A percentile compares a stretch with the other conserved stretches of the same genome.
Conservation (phyloP, 768 basidiomycete species). For the Suillus variegatus region DNA sequence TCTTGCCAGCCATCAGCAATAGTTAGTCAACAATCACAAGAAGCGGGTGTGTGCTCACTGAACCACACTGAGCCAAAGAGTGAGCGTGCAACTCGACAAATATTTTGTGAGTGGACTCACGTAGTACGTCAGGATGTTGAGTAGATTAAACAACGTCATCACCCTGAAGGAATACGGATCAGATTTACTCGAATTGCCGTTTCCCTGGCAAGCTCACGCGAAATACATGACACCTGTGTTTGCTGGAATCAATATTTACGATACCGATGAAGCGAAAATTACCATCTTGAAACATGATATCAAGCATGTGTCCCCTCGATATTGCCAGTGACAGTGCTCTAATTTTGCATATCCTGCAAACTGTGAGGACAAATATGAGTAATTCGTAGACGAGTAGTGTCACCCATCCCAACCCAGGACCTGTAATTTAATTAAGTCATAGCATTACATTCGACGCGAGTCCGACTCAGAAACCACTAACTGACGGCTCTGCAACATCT, state of each 20-base stretch:
- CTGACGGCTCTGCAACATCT: neutral
- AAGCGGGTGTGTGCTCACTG: neutral
- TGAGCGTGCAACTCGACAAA: neutral
- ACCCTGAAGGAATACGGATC: slow-evolving; percentile 33
- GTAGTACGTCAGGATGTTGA: slow-evolving; percentile 47
- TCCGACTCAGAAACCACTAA: neutral
- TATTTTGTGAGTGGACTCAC: slow-evolving; percentile 18
- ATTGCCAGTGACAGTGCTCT: slow-evolving; percentile 25
- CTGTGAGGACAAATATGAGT: slow-evolving; percentile 47
- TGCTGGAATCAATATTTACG: neutral
- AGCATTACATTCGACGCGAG: neutral
- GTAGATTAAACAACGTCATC: slow-evolving; percentile 51
- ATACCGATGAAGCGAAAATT: slow-evolving; percentile 15
- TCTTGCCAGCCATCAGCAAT: neutral
- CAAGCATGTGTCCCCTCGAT: slow-evolving; percentile 37
- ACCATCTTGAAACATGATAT: slow-evolving; percentile 53
- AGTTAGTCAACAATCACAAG: neutral
- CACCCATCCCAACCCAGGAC: slow-evolving; percentile 46
- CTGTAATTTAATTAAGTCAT: slow-evolving; percentile 15
- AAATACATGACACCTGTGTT: slow-evolving; percentile 55
- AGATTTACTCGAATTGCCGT: neutral
- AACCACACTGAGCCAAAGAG: neutral
- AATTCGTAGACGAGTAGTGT: slow-evolving; percentile 52
- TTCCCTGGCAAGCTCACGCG: slow-evolving; percentile 38
- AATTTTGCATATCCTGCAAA: slow-evolving; percentile 44